Percentiles rank a stretch among this genome's conserved stretches.
Conservation (phyloP, 495 filamentous ascomycete species). For the Tuber calosporum region DNA sequence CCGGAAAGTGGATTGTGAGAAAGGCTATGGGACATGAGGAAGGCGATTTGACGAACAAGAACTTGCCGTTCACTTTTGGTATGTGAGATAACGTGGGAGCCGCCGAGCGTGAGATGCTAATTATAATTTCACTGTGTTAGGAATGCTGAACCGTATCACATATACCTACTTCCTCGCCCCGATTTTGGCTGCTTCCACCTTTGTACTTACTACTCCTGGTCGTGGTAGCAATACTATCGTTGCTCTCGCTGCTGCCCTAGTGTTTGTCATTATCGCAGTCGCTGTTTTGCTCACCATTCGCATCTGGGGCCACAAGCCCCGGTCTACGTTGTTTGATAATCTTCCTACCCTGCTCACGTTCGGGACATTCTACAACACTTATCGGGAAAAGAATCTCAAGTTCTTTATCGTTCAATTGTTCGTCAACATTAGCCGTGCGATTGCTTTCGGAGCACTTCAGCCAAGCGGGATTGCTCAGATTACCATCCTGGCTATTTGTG, state of each 20-base stretch:
- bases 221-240: slow-evolving; percentile 61
- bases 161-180: slow-evolving; percentile 89
- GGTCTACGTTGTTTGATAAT: slow-evolving; percentile 84
- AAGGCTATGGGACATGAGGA: slow-evolving; percentile 62
- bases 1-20: slow-evolving; percentile 64
- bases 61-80: slow-evolving; percentile 84
- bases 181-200: slow-evolving; percentile 75
- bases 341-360: slow-evolving; percentile 81
- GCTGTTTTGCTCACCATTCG: slow-evolving; percentile 70
- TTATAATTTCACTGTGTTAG: slow-evolving; percentile 11
- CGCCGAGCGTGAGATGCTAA: slow-evolving; percentile 11
- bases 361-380: slow-evolving; percentile 96
- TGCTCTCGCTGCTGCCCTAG: slow-evolving; percentile 63
- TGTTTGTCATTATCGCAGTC: slow-evolving; percentile 64
- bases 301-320: slow-evolving; percentile 71
- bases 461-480: slow-evolving; percentile 88
- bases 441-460: slow-evolving; percentile 86
- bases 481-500: slow-evolving; percentile 83
- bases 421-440: slow-evolving; percentile 72
- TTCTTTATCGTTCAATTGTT: slow-evolving; percentile 82
- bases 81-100: slow-evolving; percentile 44
- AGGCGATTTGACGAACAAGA: slow-evolving; percentile 81
- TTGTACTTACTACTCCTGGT: slow-evolving; percentile 73
- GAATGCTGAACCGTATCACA: slow-evolving; percentile 64
- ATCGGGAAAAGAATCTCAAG: slow-evolving; percentile 70